phyloP scores from a whole-genome alignment of 176 grass and related monocot species.

The Lolium rigidum region DNA sequence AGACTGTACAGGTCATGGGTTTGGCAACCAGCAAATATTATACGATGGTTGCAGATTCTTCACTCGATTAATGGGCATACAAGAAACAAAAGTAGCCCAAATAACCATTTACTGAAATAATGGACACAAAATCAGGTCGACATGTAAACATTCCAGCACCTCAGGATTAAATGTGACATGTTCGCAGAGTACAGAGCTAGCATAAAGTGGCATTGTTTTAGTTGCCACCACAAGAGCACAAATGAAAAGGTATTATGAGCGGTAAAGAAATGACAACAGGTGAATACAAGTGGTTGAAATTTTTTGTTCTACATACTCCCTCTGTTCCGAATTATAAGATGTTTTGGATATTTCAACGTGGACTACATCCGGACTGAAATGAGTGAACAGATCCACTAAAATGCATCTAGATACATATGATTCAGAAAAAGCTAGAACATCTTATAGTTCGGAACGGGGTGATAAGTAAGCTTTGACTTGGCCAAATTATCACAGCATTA shows the following conservation, averaged over 20 bases:
- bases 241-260: background rate
- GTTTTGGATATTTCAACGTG: too few species aligned
- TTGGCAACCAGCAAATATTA: too few species aligned
- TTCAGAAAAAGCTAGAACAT: too few species aligned
- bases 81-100: background rate
- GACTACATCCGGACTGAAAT: too few species aligned
- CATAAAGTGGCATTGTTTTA: background rate
- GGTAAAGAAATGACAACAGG: constrained; percentile 21
- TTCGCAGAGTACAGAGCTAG: constrained; percentile 26
- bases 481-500: background rate
- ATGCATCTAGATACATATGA: too few species aligned
- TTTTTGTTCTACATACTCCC: background rate
- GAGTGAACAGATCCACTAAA: too few species aligned
- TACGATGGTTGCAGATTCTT: background rate
- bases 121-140: constrained; percentile 9
- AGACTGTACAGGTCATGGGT: constrained; percentile 15
- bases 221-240: constrained; percentile 13
- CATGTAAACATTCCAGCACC: constrained; percentile 15
- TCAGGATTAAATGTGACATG: background rate
- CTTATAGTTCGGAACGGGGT: too few species aligned
- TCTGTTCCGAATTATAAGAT: too few species aligned
- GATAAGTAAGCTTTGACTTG: background rate
- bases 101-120: constrained; percentile 13
- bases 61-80: background rate
- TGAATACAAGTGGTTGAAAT: constrained; percentile 18